These are phyloP conservation scores for Metschnikowia santaceciliae DNA, from an alignment of 805 yeast genomes.

Conservation along the genomic window DNA sequence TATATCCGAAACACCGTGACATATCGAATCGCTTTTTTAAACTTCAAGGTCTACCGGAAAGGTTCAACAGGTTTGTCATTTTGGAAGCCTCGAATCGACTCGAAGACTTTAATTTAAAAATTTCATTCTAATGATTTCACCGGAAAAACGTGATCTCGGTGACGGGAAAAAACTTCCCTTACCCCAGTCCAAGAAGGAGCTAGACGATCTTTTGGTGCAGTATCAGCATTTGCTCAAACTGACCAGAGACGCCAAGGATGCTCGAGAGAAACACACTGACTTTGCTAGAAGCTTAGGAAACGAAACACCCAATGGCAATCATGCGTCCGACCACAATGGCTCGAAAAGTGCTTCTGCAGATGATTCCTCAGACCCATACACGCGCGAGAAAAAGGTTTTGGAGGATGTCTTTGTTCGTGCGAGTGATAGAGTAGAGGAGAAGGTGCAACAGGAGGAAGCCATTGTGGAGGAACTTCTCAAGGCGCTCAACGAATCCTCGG, in stretches of 20 bases:
- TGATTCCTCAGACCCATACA: conserved; percentile 19
- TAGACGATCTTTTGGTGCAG: conserved; percentile 15
- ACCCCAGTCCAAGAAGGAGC: conserved; percentile 14
- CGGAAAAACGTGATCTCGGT: neutral
- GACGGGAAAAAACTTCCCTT: conserved; percentile 7
- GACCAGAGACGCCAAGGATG: conserved; percentile 19
- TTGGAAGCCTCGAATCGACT: neutral
- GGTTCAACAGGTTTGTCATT: neutral
- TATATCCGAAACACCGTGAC: too few relatives aligned
- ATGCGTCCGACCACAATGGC: neutral
- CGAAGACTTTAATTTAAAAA: neutral
- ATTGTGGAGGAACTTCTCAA: conserved; percentile 19
- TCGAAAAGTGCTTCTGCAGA: neutral
- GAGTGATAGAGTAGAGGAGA: conserved; percentile 24
- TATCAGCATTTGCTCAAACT: conserved; percentile 18
- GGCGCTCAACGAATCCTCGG: conserved; percentile 15
- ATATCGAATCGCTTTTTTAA: neutral
- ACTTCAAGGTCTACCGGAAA: neutral
- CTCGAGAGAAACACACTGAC: conserved; percentile 12
- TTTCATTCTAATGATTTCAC: neutral
- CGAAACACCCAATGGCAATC: neutral
- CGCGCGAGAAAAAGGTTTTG: conserved; percentile 22
- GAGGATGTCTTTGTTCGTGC: conserved; percentile 29
- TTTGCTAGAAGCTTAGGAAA: neutral
- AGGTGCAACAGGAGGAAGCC: conserved; percentile 20